These are phyloP conservation scores for Ophiostoma ulmi DNA, from an alignment of 2,329 filamentous ascomycete species.

Conservation along the genomic window DNA sequence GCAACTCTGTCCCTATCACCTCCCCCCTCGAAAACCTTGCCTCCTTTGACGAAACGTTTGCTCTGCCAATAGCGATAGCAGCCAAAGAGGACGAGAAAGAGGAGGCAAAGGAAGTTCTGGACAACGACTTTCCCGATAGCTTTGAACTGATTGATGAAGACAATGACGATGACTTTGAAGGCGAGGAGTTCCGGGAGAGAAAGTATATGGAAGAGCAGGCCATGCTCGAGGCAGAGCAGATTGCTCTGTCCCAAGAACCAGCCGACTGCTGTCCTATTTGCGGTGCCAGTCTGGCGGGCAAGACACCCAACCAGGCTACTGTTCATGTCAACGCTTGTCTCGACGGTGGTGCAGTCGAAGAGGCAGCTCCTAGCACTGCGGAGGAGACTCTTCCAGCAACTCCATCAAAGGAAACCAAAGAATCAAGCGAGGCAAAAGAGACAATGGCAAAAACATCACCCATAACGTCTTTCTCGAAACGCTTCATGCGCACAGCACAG, in stretches of 20 bases:
- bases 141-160: slow-evolving; percentile 44
- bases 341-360: slow-evolving; percentile 47
- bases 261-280: slow-evolving; percentile 70
- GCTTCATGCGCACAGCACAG: slow-evolving; percentile 62
- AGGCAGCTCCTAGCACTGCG: background rate
- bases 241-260: slow-evolving; percentile 32
- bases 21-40: background rate
- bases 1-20: background rate
- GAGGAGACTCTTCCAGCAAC: background rate
- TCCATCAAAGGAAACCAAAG: background rate
- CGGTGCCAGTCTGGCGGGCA: slow-evolving; percentile 54
- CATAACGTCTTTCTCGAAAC: slow-evolving; percentile 42
- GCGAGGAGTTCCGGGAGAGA: slow-evolving; percentile 49
- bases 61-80: background rate
- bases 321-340: slow-evolving; percentile 90
- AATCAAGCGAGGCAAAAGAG: background rate
- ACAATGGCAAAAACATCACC: slow-evolving; percentile 15
- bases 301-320: slow-evolving; percentile 62
- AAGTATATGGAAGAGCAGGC: slow-evolving; percentile 73
- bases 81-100: slow-evolving; percentile 25
- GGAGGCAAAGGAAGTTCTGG: slow-evolving; percentile 32
- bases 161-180: slow-evolving; percentile 43
- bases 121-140: slow-evolving; percentile 46
- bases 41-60: slow-evolving; percentile 23
- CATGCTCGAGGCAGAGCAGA: slow-evolving; percentile 53